phyloP scores from a whole-genome alignment of 768 basidiomycete species.

The Russula olivacea region DNA sequence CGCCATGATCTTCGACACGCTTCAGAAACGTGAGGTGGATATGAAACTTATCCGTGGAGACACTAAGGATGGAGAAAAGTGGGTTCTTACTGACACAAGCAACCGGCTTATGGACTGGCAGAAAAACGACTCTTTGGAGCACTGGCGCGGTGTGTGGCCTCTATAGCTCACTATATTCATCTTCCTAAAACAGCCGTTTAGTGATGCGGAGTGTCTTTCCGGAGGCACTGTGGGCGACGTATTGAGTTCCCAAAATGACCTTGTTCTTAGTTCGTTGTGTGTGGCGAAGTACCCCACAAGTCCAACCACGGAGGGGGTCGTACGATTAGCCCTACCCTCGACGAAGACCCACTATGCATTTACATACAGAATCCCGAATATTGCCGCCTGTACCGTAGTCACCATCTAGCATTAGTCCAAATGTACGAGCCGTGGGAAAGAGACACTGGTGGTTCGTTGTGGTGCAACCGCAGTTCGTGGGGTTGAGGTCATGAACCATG shows the following conservation, averaged over 20 bases:
- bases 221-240: slow-evolving; percentile 72
- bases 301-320: too few relatives aligned
- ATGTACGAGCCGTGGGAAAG: slow-evolving; percentile 3
- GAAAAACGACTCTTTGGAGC: slow-evolving; percentile 53
- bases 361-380: too few relatives aligned
- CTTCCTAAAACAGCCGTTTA: slow-evolving; percentile 27
- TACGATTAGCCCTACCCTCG: too few relatives aligned
- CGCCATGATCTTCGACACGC: slow-evolving; percentile 46
- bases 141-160: slow-evolving; percentile 65
- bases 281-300: background rate
- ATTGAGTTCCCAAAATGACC: slow-evolving; percentile 35
- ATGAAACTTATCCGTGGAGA: slow-evolving; percentile 22
- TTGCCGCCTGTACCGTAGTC: too few relatives aligned
- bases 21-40: slow-evolving; percentile 32
- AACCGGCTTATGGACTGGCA: slow-evolving; percentile 67
- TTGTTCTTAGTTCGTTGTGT: too few relatives aligned
- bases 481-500: slow-evolving; percentile 4
- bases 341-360: too few relatives aligned
- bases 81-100: slow-evolving; percentile 54
- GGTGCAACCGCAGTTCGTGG: background rate
- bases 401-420: background rate
- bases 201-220: slow-evolving; percentile 79
- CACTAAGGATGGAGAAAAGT: slow-evolving; percentile 39
- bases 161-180: background rate
- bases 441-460: background rate